Evolutionary conservation across 306 rosid species (phyloP), one percentile per base, ranked within the genome.

Genomic region (Prinsepia uniflora): DNA sequence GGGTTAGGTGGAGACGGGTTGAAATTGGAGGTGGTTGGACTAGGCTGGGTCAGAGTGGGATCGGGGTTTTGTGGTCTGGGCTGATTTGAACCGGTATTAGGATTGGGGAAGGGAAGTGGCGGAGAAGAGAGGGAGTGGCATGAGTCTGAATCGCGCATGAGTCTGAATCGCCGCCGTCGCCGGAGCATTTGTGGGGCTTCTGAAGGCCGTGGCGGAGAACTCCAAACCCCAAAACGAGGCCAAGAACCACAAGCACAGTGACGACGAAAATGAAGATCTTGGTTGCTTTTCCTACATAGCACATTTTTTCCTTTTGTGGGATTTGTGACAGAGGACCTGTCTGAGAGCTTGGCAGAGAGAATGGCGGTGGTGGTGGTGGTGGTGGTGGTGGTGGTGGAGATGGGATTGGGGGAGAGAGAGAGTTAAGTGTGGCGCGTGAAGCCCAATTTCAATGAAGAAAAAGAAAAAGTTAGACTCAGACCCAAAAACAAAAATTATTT

Each of bases 251-350:
- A 4, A 89, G 81, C 10, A 85, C 86, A 2, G 97, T 91, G n/a
- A 89, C 81, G 8, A 95, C 67, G 86, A 95, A 95, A 74, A 95
- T 87, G 96, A 95, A 95, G 97, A 91, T 95, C 96, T 91, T 95
- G 66, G 99, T 91, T 76, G 99, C 99, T 85, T 95, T 95, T 34
- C 99, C 97, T 71, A 95, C 97, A 75, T 87, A 91, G 76, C 99
- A 95, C 97, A 94, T 86, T 60, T 75, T 73, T 17, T 17, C 48
- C 45, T 39, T 19, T 22, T 63, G 7, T 39, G 4, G 11, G 7
- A 6, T 41, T 17, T 50, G 18, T 10, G 4, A 3, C 36, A 30
- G 36, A 63, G 71, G 49, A 9, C 18, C 6, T 72, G 49, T 22
- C 64, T 72, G 49, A 45, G 18, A 70, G 64, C 10, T 15, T 62